phyloP scores from a whole-genome alignment of 805 yeast species.

The Hanseniaspora singularis region DNA sequence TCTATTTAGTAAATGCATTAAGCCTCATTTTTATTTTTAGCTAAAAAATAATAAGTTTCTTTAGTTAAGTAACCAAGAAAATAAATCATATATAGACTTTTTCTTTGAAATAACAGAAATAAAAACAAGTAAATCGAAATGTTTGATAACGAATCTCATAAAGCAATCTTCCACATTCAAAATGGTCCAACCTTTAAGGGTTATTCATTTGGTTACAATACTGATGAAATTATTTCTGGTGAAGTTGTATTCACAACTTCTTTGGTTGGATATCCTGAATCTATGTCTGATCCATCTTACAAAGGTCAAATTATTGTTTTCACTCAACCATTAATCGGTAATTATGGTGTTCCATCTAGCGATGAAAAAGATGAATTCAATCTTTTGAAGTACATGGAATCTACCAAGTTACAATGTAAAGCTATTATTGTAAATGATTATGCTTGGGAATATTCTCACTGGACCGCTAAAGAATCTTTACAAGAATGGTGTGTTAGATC shows the following conservation, averaged over 20 bases:
- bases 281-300: constrained; percentile 98
- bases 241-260: constrained; percentile 98
- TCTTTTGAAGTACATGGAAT: constrained; percentile 79
- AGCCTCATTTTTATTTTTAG: too few relatives aligned
- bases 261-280: constrained; percentile 95
- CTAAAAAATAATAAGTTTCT: too few relatives aligned
- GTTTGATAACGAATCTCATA: constrained; percentile 21
- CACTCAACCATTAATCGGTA: constrained; percentile 95
- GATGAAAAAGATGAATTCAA: constrained; percentile 70
- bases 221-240: constrained; percentile 61
- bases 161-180: constrained; percentile 82
- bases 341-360: constrained; percentile 93
- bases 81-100: too few relatives aligned
- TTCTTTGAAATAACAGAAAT: too few relatives aligned
- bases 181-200: constrained; percentile 92
- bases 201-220: constrained; percentile 89
- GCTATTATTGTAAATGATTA: constrained; percentile 95
- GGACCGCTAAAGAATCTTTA: constrained; percentile 97
- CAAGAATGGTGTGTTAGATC: constrained; percentile 94
- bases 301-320: constrained; percentile 93
- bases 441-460: constrained; percentile 92
- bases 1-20: neutral
- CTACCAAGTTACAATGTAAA: constrained; percentile 81
- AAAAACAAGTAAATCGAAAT: too few relatives aligned
- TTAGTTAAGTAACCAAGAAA: neutral